These are phyloP conservation scores for Pythium apleroticum DNA, from an alignment of 352 stramenopile species.

Conservation along the genomic window DNA sequence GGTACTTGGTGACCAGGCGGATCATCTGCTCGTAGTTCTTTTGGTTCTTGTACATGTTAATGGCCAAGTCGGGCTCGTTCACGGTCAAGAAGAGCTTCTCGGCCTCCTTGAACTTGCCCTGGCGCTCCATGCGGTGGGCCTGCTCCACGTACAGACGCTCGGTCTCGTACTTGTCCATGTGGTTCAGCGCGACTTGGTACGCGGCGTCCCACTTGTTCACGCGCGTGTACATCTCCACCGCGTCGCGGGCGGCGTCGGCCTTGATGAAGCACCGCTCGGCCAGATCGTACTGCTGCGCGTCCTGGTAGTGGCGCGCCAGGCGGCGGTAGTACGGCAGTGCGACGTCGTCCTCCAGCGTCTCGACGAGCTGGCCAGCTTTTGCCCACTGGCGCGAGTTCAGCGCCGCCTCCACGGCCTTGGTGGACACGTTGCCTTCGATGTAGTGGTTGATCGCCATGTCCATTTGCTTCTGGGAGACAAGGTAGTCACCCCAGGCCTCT, in stretches of 20 bases:
- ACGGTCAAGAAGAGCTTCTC: slow-evolving; percentile 94
- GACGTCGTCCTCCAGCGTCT: slow-evolving; percentile 88
- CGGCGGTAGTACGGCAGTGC: slow-evolving; percentile 90
- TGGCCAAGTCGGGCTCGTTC: slow-evolving; percentile 91
- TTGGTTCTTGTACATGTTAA: slow-evolving; percentile 97
- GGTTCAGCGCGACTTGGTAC: slow-evolving; percentile 91
- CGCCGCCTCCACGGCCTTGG: slow-evolving; percentile 91
- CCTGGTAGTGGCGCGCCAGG: slow-evolving; percentile 90
- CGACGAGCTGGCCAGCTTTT: slow-evolving; percentile 91
- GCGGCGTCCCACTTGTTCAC: slow-evolving; percentile 92
- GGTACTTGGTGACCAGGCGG: slow-evolving; percentile 91
- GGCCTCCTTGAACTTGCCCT: slow-evolving; percentile 91
- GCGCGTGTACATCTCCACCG: slow-evolving; percentile 95
- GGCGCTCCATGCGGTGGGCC: slow-evolving; percentile 88
- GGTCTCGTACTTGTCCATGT: slow-evolving; percentile 93
- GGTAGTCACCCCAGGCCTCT: slow-evolving; percentile 92
- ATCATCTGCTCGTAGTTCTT: slow-evolving; percentile 96
- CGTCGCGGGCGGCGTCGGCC: slow-evolving; percentile 82
- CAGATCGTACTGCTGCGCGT: slow-evolving; percentile 79
- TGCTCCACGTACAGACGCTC: slow-evolving; percentile 92
- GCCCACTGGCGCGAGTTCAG: slow-evolving; percentile 93
- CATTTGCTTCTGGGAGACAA: slow-evolving; percentile 92
- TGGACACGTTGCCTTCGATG: slow-evolving; percentile 92
- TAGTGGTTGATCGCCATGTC: slow-evolving; percentile 97
- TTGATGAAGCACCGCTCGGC: slow-evolving; percentile 94